Base-by-base conservation (phyloP, 306 rosid genomes). In the peach (Prunus persica) region DNA sequence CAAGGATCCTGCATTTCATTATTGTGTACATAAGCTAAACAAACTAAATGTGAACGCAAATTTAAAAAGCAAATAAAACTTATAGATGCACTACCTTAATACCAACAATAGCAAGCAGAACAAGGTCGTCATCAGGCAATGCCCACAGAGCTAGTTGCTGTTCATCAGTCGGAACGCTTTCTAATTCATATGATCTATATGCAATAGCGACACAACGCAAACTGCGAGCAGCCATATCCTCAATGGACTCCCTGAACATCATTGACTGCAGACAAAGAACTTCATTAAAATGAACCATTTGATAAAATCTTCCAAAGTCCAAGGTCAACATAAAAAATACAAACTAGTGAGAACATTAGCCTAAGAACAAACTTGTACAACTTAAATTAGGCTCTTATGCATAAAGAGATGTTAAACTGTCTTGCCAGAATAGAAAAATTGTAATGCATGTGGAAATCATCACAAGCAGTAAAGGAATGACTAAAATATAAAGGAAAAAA, bases 151-250 rank as follows among this genome's bases (percentile, higher is more conserved):
- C 83, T 54, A 91, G 89, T 66, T 88, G 92, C 51, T 90, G 96
- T 65, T 89, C 96, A 66, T 85, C 81, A 55, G 73, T 66, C 47
- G 97, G 97, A 80, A 93, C 83, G 18, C 79, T 83, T 78, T 86
- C 84, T 65, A 38, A 68, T 67, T 89, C 88, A 76, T 62, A 83
- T 51, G 80, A 45, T 82, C 91, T 75, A 84, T 89, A 93, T 58
- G 98, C 96, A 77, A 93, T 87, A 20, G 97, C 93, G 77, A 93
- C 79, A 86, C 98, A 93, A 43, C 98, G 96, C 69, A 93, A 81
- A 74, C 91, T 88, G 25, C 80, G 65, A 43, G 82, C 71, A 57
- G 98, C 98, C 98, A 93, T 93, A 24, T 87, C 93, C 56, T 87
- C 98, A 74, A 93, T 93, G 56, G 78, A 86, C 28, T 82, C 79